Conservation (phyloP, 345 rosid genomes). For the Brassica juncea region DNA sequence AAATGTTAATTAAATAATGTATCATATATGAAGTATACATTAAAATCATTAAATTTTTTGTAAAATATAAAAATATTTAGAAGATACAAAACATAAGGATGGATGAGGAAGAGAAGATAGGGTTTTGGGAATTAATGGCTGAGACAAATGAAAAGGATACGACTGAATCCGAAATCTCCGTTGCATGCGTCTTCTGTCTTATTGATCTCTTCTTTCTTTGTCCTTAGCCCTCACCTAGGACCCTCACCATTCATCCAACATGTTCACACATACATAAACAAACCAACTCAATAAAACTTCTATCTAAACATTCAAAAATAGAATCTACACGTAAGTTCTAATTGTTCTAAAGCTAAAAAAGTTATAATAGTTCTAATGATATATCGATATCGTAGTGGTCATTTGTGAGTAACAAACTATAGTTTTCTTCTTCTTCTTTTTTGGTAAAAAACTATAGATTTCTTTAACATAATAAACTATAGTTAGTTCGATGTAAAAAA, state of each 20-base stretch:
- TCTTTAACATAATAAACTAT: not conserved
- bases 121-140: slow-evolving; percentile 35
- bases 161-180: slow-evolving; percentile 33
- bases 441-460: not conserved
- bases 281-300: no score
- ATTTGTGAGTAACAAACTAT: not conserved
- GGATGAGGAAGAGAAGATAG: slow-evolving; percentile 34
- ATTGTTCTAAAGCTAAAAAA: not conserved
- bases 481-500: not conserved
- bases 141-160: slow-evolving; percentile 44
- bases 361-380: not conserved
- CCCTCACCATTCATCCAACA: slow-evolving; percentile 12
- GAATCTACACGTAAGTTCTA: not conserved
- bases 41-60: not conserved
- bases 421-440: no score
- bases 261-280: slow-evolving; percentile 21
- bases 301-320: not conserved
- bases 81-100: not conserved
- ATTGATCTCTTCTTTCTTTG: slow-evolving; percentile 25
- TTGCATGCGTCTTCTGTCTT: slow-evolving; percentile 38
- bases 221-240: slow-evolving; percentile 18
- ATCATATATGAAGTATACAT: not conserved
- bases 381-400: not conserved
- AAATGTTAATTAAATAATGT: not conserved
- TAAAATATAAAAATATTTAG: not conserved